Conservation (phyloP, 2,329 filamentous ascomycete genomes). For the Botryotinia convoluta region DNA sequence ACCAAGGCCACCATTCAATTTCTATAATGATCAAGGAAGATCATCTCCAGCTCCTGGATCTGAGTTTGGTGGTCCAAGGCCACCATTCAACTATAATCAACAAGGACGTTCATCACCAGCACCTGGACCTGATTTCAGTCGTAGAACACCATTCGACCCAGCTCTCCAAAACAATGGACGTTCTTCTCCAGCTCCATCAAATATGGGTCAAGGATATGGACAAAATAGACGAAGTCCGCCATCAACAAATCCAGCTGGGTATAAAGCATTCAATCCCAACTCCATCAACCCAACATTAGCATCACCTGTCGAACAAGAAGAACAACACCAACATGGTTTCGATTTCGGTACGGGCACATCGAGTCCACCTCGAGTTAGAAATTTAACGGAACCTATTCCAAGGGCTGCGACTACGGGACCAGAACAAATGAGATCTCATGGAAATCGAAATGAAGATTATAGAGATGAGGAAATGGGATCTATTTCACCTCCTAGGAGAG, state of each 20-base stretch:
- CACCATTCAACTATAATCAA: constrained; percentile 6
- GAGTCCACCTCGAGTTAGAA: neutral
- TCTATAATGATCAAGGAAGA: neutral
- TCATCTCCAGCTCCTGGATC: neutral
- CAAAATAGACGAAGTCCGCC: neutral
- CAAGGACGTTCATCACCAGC: neutral
- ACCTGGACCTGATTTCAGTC: neutral
- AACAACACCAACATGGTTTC: neutral
- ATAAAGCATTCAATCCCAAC: neutral
- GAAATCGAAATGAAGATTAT: constrained; percentile 2
- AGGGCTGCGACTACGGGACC: constrained; percentile 8
- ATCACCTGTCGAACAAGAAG: neutral
- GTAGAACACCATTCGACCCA: constrained; percentile 15
- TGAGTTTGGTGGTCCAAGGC: neutral
- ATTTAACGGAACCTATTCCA: constrained; percentile 1
- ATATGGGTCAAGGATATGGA: neutral
- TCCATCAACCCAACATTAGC: neutral
- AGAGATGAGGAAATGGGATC: constrained; percentile 5
- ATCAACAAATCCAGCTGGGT: neutral
- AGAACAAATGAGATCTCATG: neutral
- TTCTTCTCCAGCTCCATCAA: neutral
- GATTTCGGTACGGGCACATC: neutral
- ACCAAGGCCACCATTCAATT: neutral
- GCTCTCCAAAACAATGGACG: neutral
- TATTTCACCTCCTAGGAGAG: constrained; percentile 5